Evolutionary conservation across 257 asterid species (phyloP).

Genomic region (Nicotiana tabacum): DNA sequence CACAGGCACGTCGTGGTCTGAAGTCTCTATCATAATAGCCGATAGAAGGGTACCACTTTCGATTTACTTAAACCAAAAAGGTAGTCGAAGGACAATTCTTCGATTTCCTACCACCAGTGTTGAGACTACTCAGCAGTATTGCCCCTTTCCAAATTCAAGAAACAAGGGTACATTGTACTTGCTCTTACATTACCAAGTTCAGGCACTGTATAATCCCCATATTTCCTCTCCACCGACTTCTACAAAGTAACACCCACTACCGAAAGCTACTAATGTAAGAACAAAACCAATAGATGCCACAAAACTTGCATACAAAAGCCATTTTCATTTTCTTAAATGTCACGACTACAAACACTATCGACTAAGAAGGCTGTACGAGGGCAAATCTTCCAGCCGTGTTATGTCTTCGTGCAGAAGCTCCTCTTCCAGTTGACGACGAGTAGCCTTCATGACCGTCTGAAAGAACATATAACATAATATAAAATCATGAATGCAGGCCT

Average conservation of each 20-base stretch:
- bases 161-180: neutral
- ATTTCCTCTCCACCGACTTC: neutral
- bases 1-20: neutral
- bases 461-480: neutral
- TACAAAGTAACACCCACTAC: neutral
- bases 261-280: neutral
- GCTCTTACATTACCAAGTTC: neutral
- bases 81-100: neutral
- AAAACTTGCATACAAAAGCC: constrained; percentile 18
- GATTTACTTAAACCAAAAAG: neutral
- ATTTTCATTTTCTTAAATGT: constrained; percentile 15
- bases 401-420: constrained; percentile 85
- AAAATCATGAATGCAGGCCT: neutral
- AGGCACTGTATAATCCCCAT: neutral
- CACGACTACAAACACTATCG: constrained; percentile 32
- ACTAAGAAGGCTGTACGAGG: constrained; percentile 75
- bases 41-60: neutral
- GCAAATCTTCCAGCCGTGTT: constrained; percentile 74
- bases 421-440: constrained; percentile 89
- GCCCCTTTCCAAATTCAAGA: neutral
- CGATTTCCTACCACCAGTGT: constrained; percentile 8
- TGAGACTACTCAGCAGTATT: neutral
- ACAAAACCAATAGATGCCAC: constrained; percentile 4
- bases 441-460: constrained; percentile 97
- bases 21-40: neutral